Evolutionary conservation across 306 rosid species (phyloP).

Genomic region (Urtica urens): DNA sequence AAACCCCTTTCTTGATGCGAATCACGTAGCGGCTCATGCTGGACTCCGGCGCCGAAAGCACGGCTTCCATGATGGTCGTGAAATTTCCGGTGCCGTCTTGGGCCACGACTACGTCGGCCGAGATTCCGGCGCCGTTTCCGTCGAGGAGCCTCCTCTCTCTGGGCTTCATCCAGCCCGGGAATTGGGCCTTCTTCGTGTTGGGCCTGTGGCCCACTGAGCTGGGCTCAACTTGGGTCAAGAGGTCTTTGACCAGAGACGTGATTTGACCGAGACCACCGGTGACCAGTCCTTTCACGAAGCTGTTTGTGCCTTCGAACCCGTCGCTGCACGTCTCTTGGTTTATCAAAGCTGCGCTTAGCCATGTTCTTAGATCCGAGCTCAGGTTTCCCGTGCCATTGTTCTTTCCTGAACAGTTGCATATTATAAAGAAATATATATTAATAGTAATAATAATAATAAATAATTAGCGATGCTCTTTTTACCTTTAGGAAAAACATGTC

Average conservation of each 20-base stretch:
- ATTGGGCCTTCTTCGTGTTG: conserved; percentile 6
- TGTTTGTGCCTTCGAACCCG: conserved; percentile 61
- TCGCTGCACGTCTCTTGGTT: conserved; percentile 75
- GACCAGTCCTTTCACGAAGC: conserved; percentile 36
- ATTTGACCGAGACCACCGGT: conserved; percentile 34
- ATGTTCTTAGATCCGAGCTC: conserved; percentile 68
- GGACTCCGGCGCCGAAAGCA: conserved; percentile 61
- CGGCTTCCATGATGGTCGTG: conserved; percentile 49
- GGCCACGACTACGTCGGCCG: conserved; percentile 46
- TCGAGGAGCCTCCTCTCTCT: conserved; percentile 38
- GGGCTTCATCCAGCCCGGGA: conserved; percentile 51
- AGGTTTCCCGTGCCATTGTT: conserved; percentile 53
- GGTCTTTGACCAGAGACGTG: conserved; percentile 31
- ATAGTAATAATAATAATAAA: no score
- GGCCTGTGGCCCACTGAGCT: neutral
- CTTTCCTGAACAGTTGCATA: conserved; percentile 28
- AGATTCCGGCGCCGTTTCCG: conserved; percentile 13
- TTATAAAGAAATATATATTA: neutral
- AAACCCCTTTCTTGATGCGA: conserved; percentile 53
- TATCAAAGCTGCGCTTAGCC: conserved; percentile 66
- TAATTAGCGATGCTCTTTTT: no score
- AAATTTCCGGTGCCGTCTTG: conserved; percentile 67
- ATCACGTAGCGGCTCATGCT: conserved; percentile 60
- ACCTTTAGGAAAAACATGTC: no score
- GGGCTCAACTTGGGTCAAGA: conserved; percentile 41